phyloP scores from a whole-genome alignment of 2,329 filamentous ascomycete species.

The Rutstroemia sydowiana region DNA sequence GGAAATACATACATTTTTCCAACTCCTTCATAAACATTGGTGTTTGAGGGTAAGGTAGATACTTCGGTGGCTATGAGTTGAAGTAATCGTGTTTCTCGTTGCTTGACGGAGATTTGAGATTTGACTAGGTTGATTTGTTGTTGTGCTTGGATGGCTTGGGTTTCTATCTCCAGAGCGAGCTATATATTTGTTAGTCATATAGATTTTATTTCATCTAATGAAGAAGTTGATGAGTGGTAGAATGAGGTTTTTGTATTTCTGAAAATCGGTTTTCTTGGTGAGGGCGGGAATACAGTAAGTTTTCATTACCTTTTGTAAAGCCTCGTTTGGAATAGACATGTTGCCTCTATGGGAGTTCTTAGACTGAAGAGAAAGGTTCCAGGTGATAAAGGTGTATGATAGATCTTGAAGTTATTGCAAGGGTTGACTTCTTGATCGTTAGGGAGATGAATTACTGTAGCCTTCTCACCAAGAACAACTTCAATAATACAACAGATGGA shows the following conservation, averaged over 20 bases:
- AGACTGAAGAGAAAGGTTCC: not conserved
- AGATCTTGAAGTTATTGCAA: too few species aligned
- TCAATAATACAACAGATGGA: too few species aligned
- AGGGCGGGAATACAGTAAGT: not conserved
- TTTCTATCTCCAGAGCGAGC: slow-evolving; percentile 91
- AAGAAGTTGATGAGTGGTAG: not conserved
- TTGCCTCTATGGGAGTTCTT: slow-evolving; percentile 19
- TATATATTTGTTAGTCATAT: slow-evolving; percentile 32
- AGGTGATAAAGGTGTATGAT: not conserved
- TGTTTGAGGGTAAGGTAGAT: slow-evolving; percentile 63
- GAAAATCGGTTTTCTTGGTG: slow-evolving; percentile 2
- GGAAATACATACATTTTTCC: slow-evolving; percentile 75
- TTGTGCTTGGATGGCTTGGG: slow-evolving; percentile 78
- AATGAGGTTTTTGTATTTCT: not conserved
- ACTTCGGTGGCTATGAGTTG: slow-evolving; percentile 83
- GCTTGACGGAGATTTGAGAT: slow-evolving; percentile 76
- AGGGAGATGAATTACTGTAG: too few species aligned
- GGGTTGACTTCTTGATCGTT: not conserved
- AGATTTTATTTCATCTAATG: not conserved
- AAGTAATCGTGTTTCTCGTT: slow-evolving; percentile 80
- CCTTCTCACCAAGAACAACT: too few species aligned
- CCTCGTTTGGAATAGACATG: slow-evolving; percentile 94
- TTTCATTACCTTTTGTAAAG: slow-evolving; percentile 71
- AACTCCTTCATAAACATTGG: slow-evolving; percentile 85
- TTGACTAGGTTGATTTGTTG: slow-evolving; percentile 86